phyloP scores from a whole-genome alignment of 1,139 yeast genomes.

The Meyerozyma sp. region DNA sequence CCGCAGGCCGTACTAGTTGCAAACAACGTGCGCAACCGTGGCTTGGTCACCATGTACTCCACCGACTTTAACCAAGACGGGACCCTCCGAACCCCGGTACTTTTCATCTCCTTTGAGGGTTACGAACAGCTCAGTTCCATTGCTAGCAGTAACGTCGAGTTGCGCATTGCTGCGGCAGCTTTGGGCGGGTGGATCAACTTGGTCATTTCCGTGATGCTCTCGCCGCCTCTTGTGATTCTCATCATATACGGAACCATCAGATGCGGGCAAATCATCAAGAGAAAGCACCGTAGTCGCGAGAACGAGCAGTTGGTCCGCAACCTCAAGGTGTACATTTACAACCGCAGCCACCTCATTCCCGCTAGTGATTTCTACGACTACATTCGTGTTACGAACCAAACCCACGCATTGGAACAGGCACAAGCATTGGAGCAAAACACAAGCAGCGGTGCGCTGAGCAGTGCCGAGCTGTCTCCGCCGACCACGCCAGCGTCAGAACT shows the following conservation, averaged over 20 bases:
- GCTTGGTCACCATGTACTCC: slow-evolving; percentile 42
- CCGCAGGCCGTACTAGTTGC: slow-evolving; percentile 36
- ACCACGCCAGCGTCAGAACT: background rate
- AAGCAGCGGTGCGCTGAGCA: background rate
- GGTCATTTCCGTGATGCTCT: slow-evolving; percentile 35
- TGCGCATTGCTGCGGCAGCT: slow-evolving; percentile 28
- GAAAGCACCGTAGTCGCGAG: slow-evolving; percentile 16
- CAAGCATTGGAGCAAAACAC: slow-evolving; percentile 2
- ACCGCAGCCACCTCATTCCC: slow-evolving; percentile 30
- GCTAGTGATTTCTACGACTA: slow-evolving; percentile 23
- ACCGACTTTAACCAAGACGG: slow-evolving; percentile 35
- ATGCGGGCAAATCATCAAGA: slow-evolving; percentile 21
- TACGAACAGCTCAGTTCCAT: slow-evolving; percentile 16
- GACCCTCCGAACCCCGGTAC: slow-evolving; percentile 26
- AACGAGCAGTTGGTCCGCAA: slow-evolving; percentile 32
- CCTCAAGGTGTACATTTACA: slow-evolving; percentile 37
- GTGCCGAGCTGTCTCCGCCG: background rate
- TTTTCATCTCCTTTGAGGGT: slow-evolving; percentile 38
- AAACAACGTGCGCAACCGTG: slow-evolving; percentile 35
- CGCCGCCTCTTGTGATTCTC: slow-evolving; percentile 40
- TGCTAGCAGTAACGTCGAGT: slow-evolving; percentile 8
- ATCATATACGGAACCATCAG: slow-evolving; percentile 30
- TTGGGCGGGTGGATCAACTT: slow-evolving; percentile 39
- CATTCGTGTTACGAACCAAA: slow-evolving; percentile 8
- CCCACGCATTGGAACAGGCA: slow-evolving; percentile 2